Percentiles rank a stretch among this genome's conserved stretches.
Evolutionary conservation across 1,284 basidiomycete species (phyloP).

Genomic region (Malassezia slooffiae): DNA sequence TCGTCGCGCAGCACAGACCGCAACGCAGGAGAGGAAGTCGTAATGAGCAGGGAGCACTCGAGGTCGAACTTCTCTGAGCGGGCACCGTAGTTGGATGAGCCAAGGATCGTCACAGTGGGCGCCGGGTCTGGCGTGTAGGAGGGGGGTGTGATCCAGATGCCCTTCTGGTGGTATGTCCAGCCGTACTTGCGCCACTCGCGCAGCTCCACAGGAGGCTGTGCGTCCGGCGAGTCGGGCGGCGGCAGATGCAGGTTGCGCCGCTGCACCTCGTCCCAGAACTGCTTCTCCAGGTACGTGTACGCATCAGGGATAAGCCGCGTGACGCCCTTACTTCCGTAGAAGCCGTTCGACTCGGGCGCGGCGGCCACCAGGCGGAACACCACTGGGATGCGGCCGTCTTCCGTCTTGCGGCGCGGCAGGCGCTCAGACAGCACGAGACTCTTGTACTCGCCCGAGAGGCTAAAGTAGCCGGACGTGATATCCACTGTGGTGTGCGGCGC

Average conservation of each 20-base stretch:
- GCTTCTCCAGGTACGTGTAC: conserved; percentile 75
- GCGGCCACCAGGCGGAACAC: conserved; percentile 71
- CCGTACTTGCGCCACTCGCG: conserved; percentile 77
- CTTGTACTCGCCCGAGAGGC: conserved; percentile 65
- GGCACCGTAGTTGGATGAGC: conserved; percentile 89
- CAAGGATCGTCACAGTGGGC: conserved; percentile 61
- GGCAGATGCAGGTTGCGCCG: conserved; percentile 46
- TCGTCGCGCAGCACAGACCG: conserved; percentile 49
- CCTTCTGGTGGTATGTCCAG: conserved; percentile 95
- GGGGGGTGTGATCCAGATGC: background rate
- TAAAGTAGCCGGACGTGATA: conserved; percentile 85
- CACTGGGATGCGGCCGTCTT: background rate
- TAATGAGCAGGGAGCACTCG: conserved; percentile 77
- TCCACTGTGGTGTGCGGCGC: conserved; percentile 17
- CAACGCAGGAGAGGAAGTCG: conserved; percentile 49
- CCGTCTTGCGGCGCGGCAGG: conserved; percentile 15
- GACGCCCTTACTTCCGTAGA: conserved; percentile 75
- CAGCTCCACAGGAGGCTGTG: conserved; percentile 54
- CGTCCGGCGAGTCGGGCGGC: conserved; percentile 18
- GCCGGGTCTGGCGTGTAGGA: conserved; percentile 3
- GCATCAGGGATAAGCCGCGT: conserved; percentile 88
- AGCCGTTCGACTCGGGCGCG: conserved; percentile 77
- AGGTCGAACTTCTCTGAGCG: conserved; percentile 82
- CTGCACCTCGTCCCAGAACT: conserved; percentile 61
- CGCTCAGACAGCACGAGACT: conserved; percentile 16